Evolutionary conservation across 306 rosid species (phyloP).

Genomic region (Cucurbita maxima): DNA sequence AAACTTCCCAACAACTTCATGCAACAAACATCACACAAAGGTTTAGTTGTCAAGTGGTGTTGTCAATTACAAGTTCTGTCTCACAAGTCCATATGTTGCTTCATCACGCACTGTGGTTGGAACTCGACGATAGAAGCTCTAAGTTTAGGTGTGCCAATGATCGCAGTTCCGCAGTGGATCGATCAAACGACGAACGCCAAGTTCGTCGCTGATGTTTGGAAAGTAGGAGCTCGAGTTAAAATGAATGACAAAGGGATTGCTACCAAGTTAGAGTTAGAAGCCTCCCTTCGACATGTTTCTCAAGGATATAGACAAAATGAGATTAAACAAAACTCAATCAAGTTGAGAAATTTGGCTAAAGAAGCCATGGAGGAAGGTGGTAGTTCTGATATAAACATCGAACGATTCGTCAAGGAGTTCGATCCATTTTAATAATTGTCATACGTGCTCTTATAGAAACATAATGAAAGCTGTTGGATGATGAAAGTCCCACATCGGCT

Average conservation of each 20-base stretch:
- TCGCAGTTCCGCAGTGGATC: not conserved
- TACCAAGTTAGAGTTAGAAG: not conserved
- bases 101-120: constrained; percentile 5
- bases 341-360: not conserved
- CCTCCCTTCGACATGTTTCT: not conserved
- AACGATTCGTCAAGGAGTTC: not conserved
- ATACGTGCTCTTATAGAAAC: no score
- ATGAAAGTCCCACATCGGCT: no score
- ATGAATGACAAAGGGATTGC: not conserved
- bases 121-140: not conserved
- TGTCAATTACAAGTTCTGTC: not conserved
- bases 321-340: not conserved
- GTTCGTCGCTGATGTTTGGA: constrained; percentile 1
- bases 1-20: constrained; percentile 12
- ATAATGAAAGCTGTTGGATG: no score
- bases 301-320: not conserved
- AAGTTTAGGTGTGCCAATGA: not conserved
- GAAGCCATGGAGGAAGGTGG: constrained; percentile 4
- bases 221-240: not conserved
- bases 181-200: constrained; percentile 7
- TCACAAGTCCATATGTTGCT: not conserved
- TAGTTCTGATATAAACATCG: not conserved
- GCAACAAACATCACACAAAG: not conserved
- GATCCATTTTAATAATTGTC: no score
- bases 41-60: constrained; percentile 8